phyloP scores from a whole-genome alignment of 148 eudicot genomes.

The Silene latifolia region DNA sequence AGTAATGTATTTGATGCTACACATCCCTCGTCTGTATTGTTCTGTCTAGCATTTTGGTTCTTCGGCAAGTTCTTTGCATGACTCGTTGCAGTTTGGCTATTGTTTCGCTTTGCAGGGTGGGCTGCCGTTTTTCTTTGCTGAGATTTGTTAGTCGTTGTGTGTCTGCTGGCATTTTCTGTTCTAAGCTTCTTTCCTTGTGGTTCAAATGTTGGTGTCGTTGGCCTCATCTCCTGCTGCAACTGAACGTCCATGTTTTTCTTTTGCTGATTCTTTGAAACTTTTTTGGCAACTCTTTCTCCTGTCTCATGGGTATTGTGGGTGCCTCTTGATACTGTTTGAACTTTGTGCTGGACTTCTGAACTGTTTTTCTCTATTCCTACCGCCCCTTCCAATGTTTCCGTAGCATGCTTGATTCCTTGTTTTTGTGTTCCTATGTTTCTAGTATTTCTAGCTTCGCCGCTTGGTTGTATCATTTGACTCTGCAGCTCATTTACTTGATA shows the following conservation, averaged over 20 bases:
- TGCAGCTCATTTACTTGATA: slow-evolving; percentile 27
- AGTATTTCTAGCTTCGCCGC: slow-evolving; percentile 9
- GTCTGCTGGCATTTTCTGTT: slow-evolving; percentile 34
- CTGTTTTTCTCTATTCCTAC: slow-evolving; percentile 20
- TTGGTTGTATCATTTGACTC: slow-evolving; percentile 21
- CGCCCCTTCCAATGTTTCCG: slow-evolving; percentile 23
- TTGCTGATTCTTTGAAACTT: slow-evolving; percentile 25
- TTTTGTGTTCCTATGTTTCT: slow-evolving; percentile 25
- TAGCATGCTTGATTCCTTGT: slow-evolving; percentile 16
- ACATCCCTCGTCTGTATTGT: slow-evolving; percentile 23
- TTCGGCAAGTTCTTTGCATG: slow-evolving; percentile 27
- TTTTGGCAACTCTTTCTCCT: slow-evolving; percentile 29
- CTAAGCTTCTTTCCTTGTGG: slow-evolving; percentile 41
- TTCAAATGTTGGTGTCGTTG: slow-evolving; percentile 16
- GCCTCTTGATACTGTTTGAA: slow-evolving; percentile 2
- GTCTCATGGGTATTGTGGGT: slow-evolving; percentile 19
- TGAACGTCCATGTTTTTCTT: slow-evolving; percentile 26
- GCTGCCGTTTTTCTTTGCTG: slow-evolving; percentile 25
- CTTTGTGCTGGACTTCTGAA: slow-evolving; percentile 19
- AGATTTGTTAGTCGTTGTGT: slow-evolving; percentile 22
- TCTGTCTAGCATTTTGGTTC: slow-evolving; percentile 22
- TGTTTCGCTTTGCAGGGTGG: slow-evolving; percentile 19
- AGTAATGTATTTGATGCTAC: slow-evolving; percentile 25
- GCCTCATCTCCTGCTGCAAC: slow-evolving; percentile 15
- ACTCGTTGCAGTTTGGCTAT: slow-evolving; percentile 27